A percentile compares a stretch with the other conserved stretches of the same genome.
Conservation (phyloP, 2,329 filamentous ascomycete genomes). For the Clarireedia monteithiana region DNA sequence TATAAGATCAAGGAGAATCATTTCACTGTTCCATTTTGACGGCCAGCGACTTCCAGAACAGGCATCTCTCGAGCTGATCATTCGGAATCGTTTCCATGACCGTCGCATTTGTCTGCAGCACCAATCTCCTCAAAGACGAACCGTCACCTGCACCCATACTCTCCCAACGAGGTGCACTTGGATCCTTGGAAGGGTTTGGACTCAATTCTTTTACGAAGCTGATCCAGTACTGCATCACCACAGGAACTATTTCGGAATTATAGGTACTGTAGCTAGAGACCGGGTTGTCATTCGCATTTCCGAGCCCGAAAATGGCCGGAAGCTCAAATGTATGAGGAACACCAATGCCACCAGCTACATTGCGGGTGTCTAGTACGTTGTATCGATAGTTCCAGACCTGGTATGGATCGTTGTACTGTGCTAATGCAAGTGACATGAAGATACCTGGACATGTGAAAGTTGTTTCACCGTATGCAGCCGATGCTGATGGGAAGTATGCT, state of each 20-base stretch:
- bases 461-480: constrained; percentile 38
- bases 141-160: constrained; percentile 17
- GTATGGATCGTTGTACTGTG: constrained; percentile 27
- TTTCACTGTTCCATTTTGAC: neutral
- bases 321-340: constrained; percentile 33
- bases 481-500: constrained; percentile 33
- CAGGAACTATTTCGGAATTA: constrained; percentile 28
- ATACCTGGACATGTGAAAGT: constrained; percentile 41
- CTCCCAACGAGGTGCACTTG: constrained; percentile 26
- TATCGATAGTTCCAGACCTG: constrained; percentile 40
- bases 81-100: constrained; percentile 24
- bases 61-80: constrained; percentile 20
- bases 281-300: constrained; percentile 26
- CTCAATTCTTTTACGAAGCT: constrained; percentile 34
- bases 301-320: constrained; percentile 32
- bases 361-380: constrained; percentile 35
- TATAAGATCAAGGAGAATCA: neutral
- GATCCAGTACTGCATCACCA: constrained; percentile 36
- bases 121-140: constrained; percentile 13
- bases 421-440: constrained; percentile 31
- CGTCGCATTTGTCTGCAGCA: constrained; percentile 21
- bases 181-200: constrained; percentile 32
- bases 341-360: constrained; percentile 31
- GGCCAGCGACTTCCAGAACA: constrained; percentile 20
- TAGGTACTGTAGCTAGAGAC: constrained; percentile 27